phyloP scores from a whole-genome alignment of 331 rosid species.

The Telfairia occidentalis region DNA sequence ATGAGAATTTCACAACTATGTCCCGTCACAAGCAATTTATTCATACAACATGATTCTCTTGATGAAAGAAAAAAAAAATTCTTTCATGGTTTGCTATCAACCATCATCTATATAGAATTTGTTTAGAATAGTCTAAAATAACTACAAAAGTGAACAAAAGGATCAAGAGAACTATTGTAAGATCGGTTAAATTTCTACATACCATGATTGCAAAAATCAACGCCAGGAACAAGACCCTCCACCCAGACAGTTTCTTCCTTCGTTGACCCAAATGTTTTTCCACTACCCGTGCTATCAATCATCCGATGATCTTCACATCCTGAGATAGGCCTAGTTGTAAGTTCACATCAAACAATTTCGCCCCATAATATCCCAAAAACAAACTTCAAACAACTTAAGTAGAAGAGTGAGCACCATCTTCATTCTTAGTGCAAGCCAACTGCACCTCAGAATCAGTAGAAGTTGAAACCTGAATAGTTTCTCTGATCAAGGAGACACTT shows the following conservation, averaged over 20 bases:
- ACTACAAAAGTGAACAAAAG: neutral
- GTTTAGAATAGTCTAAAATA: neutral
- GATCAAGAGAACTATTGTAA: neutral
- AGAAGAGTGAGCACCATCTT: constrained; percentile 19
- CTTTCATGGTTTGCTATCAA: neutral
- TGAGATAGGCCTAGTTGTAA: constrained; percentile 18
- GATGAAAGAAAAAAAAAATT: neutral
- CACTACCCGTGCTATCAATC: constrained; percentile 27
- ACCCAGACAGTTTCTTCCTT: constrained; percentile 68
- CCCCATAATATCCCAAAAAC: neutral
- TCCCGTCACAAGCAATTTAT: neutral
- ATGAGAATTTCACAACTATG: neutral
- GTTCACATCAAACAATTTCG: neutral
- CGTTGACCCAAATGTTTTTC: constrained; percentile 21
- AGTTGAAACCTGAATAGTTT: constrained; percentile 14
- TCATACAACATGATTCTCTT: neutral
- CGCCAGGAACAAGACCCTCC: constrained; percentile 97
- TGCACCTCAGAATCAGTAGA: constrained; percentile 13
- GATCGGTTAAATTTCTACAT: constrained; percentile 15
- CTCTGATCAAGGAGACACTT: constrained; percentile 17
- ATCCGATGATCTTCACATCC: constrained; percentile 32
- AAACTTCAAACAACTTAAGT: neutral
- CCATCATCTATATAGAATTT: neutral
- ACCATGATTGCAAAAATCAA: constrained; percentile 98
- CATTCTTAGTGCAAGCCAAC: constrained; percentile 25